A percentile compares a stretch with the other conserved stretches of the same genome.
Evolutionary conservation across 176 grass and related monocot species (phyloP).

Genomic region (Ensete ventricosum): DNA sequence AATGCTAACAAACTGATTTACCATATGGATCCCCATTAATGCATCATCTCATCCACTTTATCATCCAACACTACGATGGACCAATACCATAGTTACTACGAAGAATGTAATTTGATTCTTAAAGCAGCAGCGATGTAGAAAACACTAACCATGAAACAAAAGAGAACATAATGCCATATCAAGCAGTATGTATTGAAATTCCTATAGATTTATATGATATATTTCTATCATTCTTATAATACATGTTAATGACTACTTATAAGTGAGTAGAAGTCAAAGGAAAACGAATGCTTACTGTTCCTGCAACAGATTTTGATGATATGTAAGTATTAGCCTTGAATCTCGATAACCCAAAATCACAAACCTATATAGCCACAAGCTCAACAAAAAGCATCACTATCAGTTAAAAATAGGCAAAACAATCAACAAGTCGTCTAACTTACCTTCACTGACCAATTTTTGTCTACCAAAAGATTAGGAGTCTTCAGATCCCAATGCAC

Average conservation of each 20-base stretch:
- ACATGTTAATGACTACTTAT: background rate
- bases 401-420: conserved; percentile 6
- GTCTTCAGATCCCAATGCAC: conserved; percentile 97
- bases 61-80: background rate
- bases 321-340: conserved; percentile 90
- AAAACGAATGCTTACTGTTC: conserved; percentile 50
- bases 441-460: conserved; percentile 96
- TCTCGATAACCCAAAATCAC: conserved; percentile 97
- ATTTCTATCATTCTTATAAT: background rate
- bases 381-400: conserved; percentile 17
- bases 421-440: conserved; percentile 17
- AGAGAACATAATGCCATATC: background rate
- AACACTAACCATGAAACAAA: background rate
- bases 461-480: conserved; percentile 91
- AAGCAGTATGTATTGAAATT: background rate
- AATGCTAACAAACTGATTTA: background rate
- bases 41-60: background rate
- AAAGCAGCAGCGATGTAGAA: no score
- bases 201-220: background rate
- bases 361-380: conserved; percentile 50
- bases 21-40: no score
- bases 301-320: conserved; percentile 91
- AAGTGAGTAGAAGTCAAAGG: background rate
- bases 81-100: background rate
- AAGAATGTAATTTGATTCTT: background rate